phyloP scores from a whole-genome alignment of 257 asterid genomes.

The Haberlea rhodopensis region DNA sequence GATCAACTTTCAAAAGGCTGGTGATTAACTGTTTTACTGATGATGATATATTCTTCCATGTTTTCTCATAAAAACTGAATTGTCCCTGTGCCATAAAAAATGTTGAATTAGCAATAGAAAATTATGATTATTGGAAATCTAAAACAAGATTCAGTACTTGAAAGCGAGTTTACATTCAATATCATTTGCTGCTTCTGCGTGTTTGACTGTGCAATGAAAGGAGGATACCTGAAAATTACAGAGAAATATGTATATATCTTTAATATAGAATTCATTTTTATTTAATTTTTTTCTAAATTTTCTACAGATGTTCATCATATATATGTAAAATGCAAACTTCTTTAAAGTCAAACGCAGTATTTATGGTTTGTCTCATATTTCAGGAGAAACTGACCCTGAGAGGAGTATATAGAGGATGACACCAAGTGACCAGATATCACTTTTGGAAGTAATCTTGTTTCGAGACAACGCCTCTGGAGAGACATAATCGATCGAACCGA shows the following conservation, averaged over 20 bases:
- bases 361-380: too few species aligned
- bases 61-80: constrained; percentile 79
- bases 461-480: constrained; percentile 79
- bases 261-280: too few species aligned
- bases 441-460: constrained; percentile 50
- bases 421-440: constrained; percentile 87
- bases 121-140: background rate
- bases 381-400: constrained; percentile 54
- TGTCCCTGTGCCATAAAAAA: constrained; percentile 46
- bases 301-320: too few species aligned
- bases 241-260: background rate
- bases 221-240: constrained; percentile 59
- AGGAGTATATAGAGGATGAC: constrained; percentile 85
- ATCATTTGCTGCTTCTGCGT: constrained; percentile 79
- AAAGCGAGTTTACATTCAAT: constrained; percentile 43
- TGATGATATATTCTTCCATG: constrained; percentile 82
- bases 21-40: constrained; percentile 70
- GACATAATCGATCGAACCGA: constrained; percentile 81
- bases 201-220: constrained; percentile 69
- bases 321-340: too few species aligned
- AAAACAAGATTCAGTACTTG: background rate
- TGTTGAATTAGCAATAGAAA: background rate
- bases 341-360: too few species aligned
- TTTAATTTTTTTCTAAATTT: too few species aligned
- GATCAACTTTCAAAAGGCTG: constrained; percentile 68